Percentiles rank a stretch among this genome's conserved stretches.
phyloP scores from a whole-genome alignment of 2,329 filamentous ascomycete species.

The Fusarium pseudograminearum region DNA sequence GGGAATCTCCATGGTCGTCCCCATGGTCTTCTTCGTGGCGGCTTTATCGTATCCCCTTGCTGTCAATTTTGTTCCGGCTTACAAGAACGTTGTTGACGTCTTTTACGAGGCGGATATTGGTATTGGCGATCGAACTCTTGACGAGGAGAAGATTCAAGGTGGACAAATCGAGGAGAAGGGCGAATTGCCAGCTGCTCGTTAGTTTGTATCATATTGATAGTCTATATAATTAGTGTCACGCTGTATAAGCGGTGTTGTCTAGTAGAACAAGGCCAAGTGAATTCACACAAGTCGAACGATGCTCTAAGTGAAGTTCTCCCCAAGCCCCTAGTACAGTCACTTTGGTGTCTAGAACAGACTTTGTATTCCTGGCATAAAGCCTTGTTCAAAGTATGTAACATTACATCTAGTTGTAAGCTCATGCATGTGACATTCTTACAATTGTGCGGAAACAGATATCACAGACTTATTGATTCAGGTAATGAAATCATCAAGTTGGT shows the following conservation, averaged over 20 bases:
- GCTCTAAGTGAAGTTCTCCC: too few relatives aligned
- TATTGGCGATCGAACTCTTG: conserved; percentile 45
- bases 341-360: neutral
- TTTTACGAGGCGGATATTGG: conserved; percentile 62
- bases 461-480: neutral
- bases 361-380: neutral
- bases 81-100: conserved; percentile 72
- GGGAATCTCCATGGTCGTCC: conserved; percentile 74
- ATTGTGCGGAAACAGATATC: neutral
- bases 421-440: neutral
- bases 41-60: conserved; percentile 68
- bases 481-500: conserved; percentile 5
- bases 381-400: neutral
- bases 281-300: too few relatives aligned
- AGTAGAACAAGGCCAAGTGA: too few relatives aligned
- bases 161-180: conserved; percentile 33
- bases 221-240: neutral
- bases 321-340: neutral
- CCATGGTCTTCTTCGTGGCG: conserved; percentile 68
- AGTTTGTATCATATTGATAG: neutral
- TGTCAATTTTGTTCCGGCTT: conserved; percentile 75
- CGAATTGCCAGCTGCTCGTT: neutral
- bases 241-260: neutral
- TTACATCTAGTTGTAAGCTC: neutral
- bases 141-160: conserved; percentile 47